Evolutionary conservation across 805 yeast genomes (phyloP), one percentile per base, ranked within the genome.

Genomic region (Sungouiella thailandica): DNA sequence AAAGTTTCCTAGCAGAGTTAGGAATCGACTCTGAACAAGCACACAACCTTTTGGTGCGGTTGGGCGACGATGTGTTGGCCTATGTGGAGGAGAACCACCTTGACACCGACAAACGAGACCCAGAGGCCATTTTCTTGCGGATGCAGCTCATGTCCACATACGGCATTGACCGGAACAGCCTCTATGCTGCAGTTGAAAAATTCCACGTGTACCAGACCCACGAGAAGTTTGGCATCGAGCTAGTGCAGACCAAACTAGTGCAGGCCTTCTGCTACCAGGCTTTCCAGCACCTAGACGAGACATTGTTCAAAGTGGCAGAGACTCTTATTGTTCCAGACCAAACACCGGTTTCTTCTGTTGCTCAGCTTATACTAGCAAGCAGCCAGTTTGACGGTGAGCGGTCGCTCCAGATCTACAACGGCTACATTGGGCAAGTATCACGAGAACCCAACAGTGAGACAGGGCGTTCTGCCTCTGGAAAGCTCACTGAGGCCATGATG

Each of bases 401-500:
- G 26, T 53, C 74, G 1, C 55, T 76, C 25, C 59, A 55, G 2
- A 36, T 72, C 4, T 76, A 65, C 52, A 76, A 76, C 43, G 57
- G 60, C 11, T 65, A 67, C 47, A 70, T 76, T 22, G 49, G 53
- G 11, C 48, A 47, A 8, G 62, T 67, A 0, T 57, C 70, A 1
- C 47, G 38, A 6, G 55, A 54, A 14, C 43, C 50, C 5, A 63
- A 58, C 32, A 52, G 54, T 17, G 39, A 31, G 3, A 46, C 53
- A 1, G 50, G 53, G 1, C 36, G 68, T 10, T 70, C 79, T 0
- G 60, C 65, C 2, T 49, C 67, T 11, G 76, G 75, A 1, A 35
- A 56, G 4, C 42, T 75, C 16, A 67, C 75, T 1, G 77, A 76
- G 41, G 53, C 76, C 2, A 46, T 76, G 24, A 52, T 76, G 18